Conservation (phyloP, 23 red algal species). For the Agarophyton chilense region DNA sequence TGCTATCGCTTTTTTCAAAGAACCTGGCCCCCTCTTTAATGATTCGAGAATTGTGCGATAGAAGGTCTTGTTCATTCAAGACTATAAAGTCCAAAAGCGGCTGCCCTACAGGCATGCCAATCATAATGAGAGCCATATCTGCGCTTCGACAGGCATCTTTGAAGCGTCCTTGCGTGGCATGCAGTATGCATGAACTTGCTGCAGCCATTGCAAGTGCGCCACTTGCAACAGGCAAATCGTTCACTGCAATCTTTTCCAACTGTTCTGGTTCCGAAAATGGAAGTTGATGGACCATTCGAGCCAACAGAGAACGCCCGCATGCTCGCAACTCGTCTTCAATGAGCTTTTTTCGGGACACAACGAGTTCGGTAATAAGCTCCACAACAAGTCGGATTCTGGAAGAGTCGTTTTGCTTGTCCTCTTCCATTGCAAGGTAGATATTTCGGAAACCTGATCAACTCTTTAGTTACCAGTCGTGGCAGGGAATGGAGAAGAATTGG, state of each 20-base stretch:
- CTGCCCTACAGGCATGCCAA: slow-evolving; percentile 19
- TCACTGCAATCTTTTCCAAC: neutral
- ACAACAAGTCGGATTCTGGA: neutral
- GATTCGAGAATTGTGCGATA: neutral
- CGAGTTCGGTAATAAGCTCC: neutral
- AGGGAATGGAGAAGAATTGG: too few species aligned
- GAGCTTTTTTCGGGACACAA: neutral
- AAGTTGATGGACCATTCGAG: slow-evolving; percentile 7
- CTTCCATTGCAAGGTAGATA: neutral
- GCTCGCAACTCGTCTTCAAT: slow-evolving; percentile 22
- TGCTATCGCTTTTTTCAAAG: too few species aligned
- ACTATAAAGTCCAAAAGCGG: slow-evolving; percentile 17
- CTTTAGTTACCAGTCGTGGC: too few species aligned
- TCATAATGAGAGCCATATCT: slow-evolving; percentile 35
- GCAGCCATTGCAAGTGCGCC: slow-evolving; percentile 37
- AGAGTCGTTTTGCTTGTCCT: neutral
- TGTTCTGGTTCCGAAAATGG: neutral
- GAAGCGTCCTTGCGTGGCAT: neutral
- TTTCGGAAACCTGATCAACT: neutral
- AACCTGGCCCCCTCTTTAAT: neutral
- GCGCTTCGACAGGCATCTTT: slow-evolving; percentile 12
- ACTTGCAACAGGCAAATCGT: slow-evolving; percentile 21
- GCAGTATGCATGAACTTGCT: neutral
- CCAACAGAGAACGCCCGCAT: slow-evolving; percentile 26
- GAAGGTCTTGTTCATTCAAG: neutral